phyloP scores from a whole-genome alignment of 2,329 filamentous ascomycete species.

The Cytospora paraplurivora region DNA sequence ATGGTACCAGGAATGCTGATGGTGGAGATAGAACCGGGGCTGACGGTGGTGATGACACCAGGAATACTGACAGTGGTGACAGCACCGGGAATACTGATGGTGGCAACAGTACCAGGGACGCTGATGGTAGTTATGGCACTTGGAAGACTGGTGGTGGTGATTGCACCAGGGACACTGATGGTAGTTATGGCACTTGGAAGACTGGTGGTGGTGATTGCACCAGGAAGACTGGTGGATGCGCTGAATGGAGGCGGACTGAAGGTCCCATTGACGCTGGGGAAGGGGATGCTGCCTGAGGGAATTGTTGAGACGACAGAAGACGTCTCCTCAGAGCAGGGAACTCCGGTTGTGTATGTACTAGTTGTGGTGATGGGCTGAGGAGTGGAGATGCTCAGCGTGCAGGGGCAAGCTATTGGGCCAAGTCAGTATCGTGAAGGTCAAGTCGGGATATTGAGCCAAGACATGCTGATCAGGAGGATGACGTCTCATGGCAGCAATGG shows the following conservation, averaged over 20 bases:
- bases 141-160: conserved; percentile 13
- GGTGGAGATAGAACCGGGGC: not conserved
- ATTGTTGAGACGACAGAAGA: conserved; percentile 26
- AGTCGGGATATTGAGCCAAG: too few species aligned
- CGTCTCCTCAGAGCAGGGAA: conserved; percentile 22
- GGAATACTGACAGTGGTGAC: not conserved
- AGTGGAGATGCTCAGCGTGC: conserved; percentile 43
- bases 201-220: conserved; percentile 12
- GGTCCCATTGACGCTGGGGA: conserved; percentile 23
- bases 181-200: conserved; percentile 3
- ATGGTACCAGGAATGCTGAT: not conserved
- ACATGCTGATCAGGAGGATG: not conserved
- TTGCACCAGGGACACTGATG: not conserved
- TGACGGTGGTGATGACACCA: not conserved
- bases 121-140: not conserved
- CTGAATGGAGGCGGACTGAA: conserved; percentile 22
- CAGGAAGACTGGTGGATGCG: conserved; percentile 20
- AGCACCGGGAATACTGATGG: too few species aligned
- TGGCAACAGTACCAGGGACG: not conserved
- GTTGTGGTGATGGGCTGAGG: conserved; percentile 38
- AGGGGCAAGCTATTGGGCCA: conserved; percentile 48
- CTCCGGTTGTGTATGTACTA: conserved; percentile 29
- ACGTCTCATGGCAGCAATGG: too few species aligned
- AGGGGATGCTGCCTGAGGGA: conserved; percentile 20
- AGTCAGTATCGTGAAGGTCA: conserved; percentile 33